These are phyloP conservation scores for Daedaleopsis nitida DNA, from an alignment of 768 basidiomycete genomes.

Conservation along the genomic window DNA sequence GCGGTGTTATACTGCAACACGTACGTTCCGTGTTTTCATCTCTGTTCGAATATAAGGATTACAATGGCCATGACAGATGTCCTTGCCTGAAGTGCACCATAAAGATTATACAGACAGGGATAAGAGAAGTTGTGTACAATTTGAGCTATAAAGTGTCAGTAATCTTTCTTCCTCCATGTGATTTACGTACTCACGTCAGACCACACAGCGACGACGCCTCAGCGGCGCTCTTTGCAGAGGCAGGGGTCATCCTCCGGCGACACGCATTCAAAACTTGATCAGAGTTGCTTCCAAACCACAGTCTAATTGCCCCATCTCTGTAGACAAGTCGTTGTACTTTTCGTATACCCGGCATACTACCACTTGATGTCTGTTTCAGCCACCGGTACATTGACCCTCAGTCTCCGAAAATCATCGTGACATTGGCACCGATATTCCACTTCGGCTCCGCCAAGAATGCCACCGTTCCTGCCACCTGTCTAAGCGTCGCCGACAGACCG, in stretches of 20 bases:
- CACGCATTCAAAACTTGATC: slow-evolving; percentile 49
- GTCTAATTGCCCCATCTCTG: neutral
- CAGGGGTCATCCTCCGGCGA: slow-evolving; percentile 79
- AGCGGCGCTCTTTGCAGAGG: slow-evolving; percentile 74
- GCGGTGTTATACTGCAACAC: slow-evolving; percentile 98
- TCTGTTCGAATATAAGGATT: neutral
- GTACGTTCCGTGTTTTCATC: slow-evolving; percentile 47
- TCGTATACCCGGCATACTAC: neutral
- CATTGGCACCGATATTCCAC: slow-evolving; percentile 63
- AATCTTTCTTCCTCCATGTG: neutral
- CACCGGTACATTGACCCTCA: neutral
- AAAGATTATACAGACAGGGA: slow-evolving; percentile 95
- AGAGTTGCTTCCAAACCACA: neutral
- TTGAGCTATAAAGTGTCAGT: slow-evolving; percentile 91
- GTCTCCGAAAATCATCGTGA: slow-evolving; percentile 20
- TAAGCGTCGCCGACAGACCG: slow-evolving; percentile 58
- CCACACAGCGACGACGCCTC: slow-evolving; percentile 77
- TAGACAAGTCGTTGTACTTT: neutral
- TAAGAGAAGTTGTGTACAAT: slow-evolving; percentile 92
- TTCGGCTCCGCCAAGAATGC: slow-evolving; percentile 52
- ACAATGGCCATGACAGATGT: slow-evolving; percentile 57
- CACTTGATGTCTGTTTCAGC: neutral
- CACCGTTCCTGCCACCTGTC: slow-evolving; percentile 42
- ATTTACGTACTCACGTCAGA: neutral
- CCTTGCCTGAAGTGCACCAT: slow-evolving; percentile 96